phyloP scores from a whole-genome alignment of 2,329 filamentous ascomycete genomes.

The Pseudohalonectria lignicola region DNA sequence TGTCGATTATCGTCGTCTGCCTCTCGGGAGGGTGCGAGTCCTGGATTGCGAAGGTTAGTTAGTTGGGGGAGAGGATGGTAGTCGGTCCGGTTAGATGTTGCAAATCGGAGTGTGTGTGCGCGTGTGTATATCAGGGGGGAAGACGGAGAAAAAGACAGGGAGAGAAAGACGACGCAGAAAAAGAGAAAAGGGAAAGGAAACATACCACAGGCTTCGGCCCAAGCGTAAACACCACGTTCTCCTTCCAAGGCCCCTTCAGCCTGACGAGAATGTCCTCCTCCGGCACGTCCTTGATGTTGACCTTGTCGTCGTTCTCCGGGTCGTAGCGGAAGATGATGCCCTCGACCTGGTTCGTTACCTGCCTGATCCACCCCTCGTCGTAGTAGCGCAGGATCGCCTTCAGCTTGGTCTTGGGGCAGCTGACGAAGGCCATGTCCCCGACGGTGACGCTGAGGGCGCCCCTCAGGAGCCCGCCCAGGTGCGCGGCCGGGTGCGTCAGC shows the following conservation, averaged over 20 bases:
- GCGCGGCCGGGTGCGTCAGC: conserved; percentile 87
- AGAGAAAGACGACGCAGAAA: neutral
- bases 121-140: neutral
- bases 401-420: conserved; percentile 78
- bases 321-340: conserved; percentile 88
- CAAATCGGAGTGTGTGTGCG: too few relatives aligned
- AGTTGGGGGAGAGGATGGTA: too few relatives aligned
- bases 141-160: too few relatives aligned
- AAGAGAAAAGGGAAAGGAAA: conserved; percentile 10
- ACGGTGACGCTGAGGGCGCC: conserved; percentile 86
- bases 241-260: conserved; percentile 79
- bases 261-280: conserved; percentile 74
- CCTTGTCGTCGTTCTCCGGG: conserved; percentile 72
- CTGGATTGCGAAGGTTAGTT: conserved; percentile 11
- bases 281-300: conserved; percentile 72
- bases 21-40: conserved; percentile 41
- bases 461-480: conserved; percentile 76
- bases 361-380: conserved; percentile 90
- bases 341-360: conserved; percentile 81
- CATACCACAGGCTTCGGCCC: conserved; percentile 52
- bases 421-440: conserved; percentile 79
- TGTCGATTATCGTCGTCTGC: conserved; percentile 72
- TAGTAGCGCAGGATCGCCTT: conserved; percentile 90
- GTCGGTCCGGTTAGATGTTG: conserved; percentile 5
- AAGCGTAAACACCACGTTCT: conserved; percentile 51